Base-by-base conservation (phyloP, 2,329 filamentous ascomycete genomes). In the Calonectria crousiana region DNA sequence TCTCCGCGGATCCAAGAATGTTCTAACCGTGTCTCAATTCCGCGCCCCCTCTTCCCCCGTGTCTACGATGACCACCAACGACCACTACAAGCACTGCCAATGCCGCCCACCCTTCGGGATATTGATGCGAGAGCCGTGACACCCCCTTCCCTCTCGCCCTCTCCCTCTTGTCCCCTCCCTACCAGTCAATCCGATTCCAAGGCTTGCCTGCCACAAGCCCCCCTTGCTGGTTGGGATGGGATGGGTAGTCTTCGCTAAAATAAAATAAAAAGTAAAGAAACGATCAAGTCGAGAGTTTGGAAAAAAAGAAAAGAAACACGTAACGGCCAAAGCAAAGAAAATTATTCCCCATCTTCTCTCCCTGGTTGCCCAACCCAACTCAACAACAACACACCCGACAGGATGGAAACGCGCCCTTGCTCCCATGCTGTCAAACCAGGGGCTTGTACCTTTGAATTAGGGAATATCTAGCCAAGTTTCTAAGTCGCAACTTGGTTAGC, bases 1-100 rank as follows among this genome's bases (percentile, higher is more conserved):
- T 58, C 53, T 23, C 53, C 53, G n/a, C 53, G 53, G 18, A 58
- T 58, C 53, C 56, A 60, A 60, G 56, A 60, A 60, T 41, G 56
- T 60, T 60, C 56, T 60, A 36, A 60, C 56, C 32, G 56, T 60
- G 56, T 60, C 56, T 60, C 56, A 38, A 60, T 60, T 60, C 56
- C 56, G 32, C 56, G 34, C n/a, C 32, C 53, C 30, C 56, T 32
- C 30, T 32, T 32, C 8, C 56, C 34, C n/a, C n/a, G n/a, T 23
- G 34, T 38, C 56, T 34, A 18, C 56, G 34, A 36, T 38, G 32
- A 18, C 56, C 9, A 38, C 20, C 53, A n/a, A 23, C 53, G 20
- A 34, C 53, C 3, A 26, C 32, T 3, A 20, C 51, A 2, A 16
- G 20, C 30, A 58, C 52, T 11, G n/a, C 52, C 20, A 38, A 47